Percentiles rank a stretch among this genome's conserved stretches.
These are phyloP conservation scores for Backusella liffmaniae DNA, from an alignment of 192 early-diverging fungal species.

Conservation along the genomic window DNA sequence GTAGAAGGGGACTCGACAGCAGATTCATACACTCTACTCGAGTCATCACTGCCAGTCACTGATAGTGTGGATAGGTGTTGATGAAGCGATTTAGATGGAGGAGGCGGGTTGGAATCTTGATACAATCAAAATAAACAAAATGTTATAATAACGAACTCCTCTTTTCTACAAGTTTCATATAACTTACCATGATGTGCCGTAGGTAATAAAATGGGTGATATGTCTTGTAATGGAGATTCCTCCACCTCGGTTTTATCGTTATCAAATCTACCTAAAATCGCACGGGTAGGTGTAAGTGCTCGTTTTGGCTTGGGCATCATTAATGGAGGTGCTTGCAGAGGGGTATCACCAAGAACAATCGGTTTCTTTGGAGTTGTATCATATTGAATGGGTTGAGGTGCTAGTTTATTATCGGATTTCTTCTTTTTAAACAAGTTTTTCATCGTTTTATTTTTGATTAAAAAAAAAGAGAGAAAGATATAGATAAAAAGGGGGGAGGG, in stretches of 20 bases:
- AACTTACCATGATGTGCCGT: neutral
- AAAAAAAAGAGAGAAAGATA: neutral
- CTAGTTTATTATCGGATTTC: neutral
- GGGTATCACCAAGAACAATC: neutral
- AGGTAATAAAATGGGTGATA: neutral
- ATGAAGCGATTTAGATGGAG: neutral
- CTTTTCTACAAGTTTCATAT: neutral
- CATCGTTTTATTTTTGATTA: neutral
- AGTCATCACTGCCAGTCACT: neutral
- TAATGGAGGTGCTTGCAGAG: neutral
- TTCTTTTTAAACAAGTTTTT: constrained; percentile 1
- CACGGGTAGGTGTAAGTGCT: neutral
- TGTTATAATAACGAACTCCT: neutral
- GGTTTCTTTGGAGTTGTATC: neutral
- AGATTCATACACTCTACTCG: neutral
- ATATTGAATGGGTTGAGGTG: neutral
- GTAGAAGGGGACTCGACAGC: neutral
- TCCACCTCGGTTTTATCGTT: neutral
- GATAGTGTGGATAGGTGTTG: neutral
- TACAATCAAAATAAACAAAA: neutral
- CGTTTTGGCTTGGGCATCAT: constrained; percentile 1
- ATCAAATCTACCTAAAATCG: neutral
- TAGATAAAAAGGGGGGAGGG: neutral
- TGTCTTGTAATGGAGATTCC: neutral
- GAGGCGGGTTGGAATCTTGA: neutral